Evolutionary conservation across 805 yeast species (phyloP), one percentile per base, ranked within the genome.

Genomic region (Lipomyces yamanashiensis): DNA sequence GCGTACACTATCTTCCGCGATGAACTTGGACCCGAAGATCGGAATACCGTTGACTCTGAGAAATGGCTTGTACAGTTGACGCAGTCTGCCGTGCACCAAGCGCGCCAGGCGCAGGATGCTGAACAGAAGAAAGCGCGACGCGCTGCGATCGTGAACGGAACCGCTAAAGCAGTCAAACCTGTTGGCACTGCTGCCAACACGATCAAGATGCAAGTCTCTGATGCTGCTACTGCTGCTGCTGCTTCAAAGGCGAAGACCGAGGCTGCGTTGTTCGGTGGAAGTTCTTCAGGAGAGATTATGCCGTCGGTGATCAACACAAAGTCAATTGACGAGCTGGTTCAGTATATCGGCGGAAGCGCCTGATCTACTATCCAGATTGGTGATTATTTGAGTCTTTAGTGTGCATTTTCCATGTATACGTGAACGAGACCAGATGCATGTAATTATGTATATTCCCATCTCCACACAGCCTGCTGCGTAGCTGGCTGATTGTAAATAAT

Each of bases 251-350:
- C 70, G 50, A 39, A 21, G 36, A 39, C 34, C 33, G 10, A 21
- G 15, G 34, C 28, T 33, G 41, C 33, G 28, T 44, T 34, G 13
- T 17, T 28, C 40, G 40, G 39, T 28, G 40, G 10, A 54, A 54
- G 62, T 58, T 28, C 28, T 28, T 3, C 43, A 5, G 64, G 57
- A 8, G 54, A 60, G 77, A 79, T 59, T 21, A 6, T 39, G 44
- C 68, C 68, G 36, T 49, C 60, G 19, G 21, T 64, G 36, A 48
- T 65, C 34, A 62, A 65, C 53, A 59, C 66, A 12, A 82, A 86
- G 75, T 85, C 90, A 19, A 82, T 89, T 58, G 93, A 88, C 59
- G 96, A 88, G 64, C 81, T 90, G 63, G 78, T 90, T 76, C 80
- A 81, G 64, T 90, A 85, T 72, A 87, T 90, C 71, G 88, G 87